Evolutionary conservation across 1,284 basidiomycete species (phyloP).

Genomic region (Ganoderma sp.): DNA sequence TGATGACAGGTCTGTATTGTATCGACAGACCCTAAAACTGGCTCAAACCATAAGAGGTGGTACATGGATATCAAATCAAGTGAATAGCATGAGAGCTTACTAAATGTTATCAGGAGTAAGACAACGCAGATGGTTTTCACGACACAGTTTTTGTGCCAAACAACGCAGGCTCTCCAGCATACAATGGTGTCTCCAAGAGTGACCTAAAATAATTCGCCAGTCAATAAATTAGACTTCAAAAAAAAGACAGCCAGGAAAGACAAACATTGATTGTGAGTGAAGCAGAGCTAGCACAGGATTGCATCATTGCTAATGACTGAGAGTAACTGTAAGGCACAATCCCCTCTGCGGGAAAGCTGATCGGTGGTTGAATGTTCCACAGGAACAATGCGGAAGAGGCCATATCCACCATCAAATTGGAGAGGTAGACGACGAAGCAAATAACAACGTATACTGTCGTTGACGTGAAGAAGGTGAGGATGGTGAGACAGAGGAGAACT

Average conservation of each 20-base stretch:
- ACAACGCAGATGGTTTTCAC: background rate
- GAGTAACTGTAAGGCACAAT: background rate
- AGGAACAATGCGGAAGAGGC: background rate
- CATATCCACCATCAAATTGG: background rate
- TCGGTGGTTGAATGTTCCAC: background rate
- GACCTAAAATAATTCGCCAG: background rate
- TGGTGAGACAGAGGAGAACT: background rate
- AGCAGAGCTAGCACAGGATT: background rate
- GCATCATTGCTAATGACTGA: too few relatives aligned
- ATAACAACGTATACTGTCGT: background rate
- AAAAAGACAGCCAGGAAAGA: background rate
- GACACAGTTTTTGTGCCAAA: constrained; percentile 1
- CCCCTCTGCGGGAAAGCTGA: background rate
- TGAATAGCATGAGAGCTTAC: background rate
- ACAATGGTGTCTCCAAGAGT: constrained; percentile 1
- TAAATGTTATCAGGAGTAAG: background rate
- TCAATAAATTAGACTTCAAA: background rate
- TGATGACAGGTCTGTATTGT: too few relatives aligned
- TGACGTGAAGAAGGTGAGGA: background rate
- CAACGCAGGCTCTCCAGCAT: constrained; percentile 4
- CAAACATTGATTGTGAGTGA: background rate
- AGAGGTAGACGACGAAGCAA: background rate
- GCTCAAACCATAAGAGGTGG: background rate
- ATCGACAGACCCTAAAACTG: background rate
- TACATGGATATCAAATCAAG: background rate